Base-by-base conservation (phyloP, 768 basidiomycete genomes). In the Boletus edulis region DNA sequence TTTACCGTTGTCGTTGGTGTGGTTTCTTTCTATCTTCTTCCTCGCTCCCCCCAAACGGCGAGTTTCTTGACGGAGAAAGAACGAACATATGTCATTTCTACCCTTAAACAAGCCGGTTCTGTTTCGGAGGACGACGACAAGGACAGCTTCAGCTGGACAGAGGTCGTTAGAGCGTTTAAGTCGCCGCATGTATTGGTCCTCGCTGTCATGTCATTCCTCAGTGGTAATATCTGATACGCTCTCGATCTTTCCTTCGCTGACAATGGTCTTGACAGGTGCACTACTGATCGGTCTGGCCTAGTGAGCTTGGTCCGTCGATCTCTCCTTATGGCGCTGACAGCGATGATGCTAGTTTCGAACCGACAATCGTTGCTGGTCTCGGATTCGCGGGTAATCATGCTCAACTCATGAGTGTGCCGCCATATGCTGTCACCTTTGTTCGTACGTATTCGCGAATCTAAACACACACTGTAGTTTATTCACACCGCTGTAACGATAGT, bases 1-100 rank as follows among this genome's bases (percentile, higher is more conserved):
- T 82, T 90, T 67, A 87, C 87, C 0, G 69, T 82, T 52, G 46
- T 79, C 4, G 81, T 86, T 58, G 88, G 87, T 5, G 34, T 80
- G 3, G 32, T 67, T 1, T 75, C 80, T 0, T 85, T 76, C 72
- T 72, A 77, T 59, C 52, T 85, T 43, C 70, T 84, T 40, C 79
- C 83, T 10, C 62, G 68, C 38, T 73, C 76, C 0, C 78, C 82
- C 2, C 64, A 58, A 4, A 68, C 72, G 14, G 77, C 81, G 3
- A 70, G 70, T 43, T 85, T 87, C 73, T 72, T 89, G 22, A 78
- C 67, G 4, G 52, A 67, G 17, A 62, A 78, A 24, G 84, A 86
- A 65, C 81, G 77, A 46, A 66, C 70, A 15, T 80, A 81, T 55
- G 71, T 82, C 38, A 55, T 71, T 46, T 61, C 60, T 35, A 31